Evolutionary conservation across 495 filamentous ascomycete species (phyloP).

Genomic region (Penicillium flavigenum): DNA sequence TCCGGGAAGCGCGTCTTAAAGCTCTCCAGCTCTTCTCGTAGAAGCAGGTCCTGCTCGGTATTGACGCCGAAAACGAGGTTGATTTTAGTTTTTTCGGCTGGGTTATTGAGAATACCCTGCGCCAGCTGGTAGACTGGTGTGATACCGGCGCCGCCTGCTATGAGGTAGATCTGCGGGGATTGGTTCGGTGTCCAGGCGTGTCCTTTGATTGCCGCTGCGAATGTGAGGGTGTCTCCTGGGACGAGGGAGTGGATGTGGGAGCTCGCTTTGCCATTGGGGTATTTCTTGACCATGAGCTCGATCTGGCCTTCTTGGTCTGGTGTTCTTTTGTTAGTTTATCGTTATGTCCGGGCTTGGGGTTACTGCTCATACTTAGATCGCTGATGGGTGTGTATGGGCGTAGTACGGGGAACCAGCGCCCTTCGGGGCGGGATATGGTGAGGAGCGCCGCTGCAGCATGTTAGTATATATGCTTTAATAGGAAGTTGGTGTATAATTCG

Average conservation of each 20-base stretch:
- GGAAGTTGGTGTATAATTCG: neutral
- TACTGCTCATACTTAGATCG: slow-evolving; percentile 40
- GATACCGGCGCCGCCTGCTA: slow-evolving; percentile 65
- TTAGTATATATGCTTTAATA: neutral
- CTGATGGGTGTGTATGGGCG: slow-evolving; percentile 63
- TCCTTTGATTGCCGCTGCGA: slow-evolving; percentile 50
- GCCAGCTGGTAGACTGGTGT: slow-evolving; percentile 63
- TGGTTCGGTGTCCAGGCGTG: slow-evolving; percentile 57
- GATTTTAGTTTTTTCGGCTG: slow-evolving; percentile 60
- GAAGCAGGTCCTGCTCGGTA: slow-evolving; percentile 59
- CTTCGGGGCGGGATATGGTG: slow-evolving; percentile 52
- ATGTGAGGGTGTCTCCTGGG: slow-evolving; percentile 58
- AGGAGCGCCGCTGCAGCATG: slow-evolving; percentile 49
- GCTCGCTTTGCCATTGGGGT: slow-evolving; percentile 62
- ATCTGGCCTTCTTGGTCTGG: slow-evolving; percentile 54
- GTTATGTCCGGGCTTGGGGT: neutral
- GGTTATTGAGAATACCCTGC: slow-evolving; percentile 60
- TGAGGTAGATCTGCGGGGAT: slow-evolving; percentile 53
- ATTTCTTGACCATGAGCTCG: slow-evolving; percentile 63
- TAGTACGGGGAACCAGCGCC: slow-evolving; percentile 52
- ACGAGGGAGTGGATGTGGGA: slow-evolving; percentile 59
- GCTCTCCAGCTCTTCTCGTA: slow-evolving; percentile 53
- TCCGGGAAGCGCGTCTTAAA: slow-evolving; percentile 54
- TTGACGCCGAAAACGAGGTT: slow-evolving; percentile 67
- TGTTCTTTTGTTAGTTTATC: slow-evolving; percentile 5